Conservation (phyloP, 306 rosid genomes). For the Betula pendula region DNA sequence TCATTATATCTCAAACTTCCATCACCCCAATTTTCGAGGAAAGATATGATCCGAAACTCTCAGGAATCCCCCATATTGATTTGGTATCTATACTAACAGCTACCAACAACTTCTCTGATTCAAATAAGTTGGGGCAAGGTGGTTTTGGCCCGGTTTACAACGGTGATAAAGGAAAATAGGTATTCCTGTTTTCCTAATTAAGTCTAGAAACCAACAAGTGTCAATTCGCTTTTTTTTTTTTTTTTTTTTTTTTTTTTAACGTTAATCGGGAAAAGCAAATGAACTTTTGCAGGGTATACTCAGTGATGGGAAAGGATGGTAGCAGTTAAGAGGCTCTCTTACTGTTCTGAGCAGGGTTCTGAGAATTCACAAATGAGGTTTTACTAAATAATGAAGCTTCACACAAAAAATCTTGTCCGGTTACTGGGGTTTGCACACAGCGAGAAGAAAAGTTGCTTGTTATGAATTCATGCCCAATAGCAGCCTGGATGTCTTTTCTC, state of each 20-base stretch:
- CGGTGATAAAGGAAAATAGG: neutral
- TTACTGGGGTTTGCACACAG: constrained; percentile 62
- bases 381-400: constrained; percentile 58
- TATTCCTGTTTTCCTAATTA: no score
- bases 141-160: constrained; percentile 32
- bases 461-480: constrained; percentile 70
- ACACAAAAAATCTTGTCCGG: constrained; percentile 69
- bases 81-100: constrained; percentile 38
- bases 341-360: constrained; percentile 58
- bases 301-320: constrained; percentile 55
- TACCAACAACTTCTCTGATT: constrained; percentile 42
- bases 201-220: no score
- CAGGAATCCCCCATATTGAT: constrained; percentile 44
- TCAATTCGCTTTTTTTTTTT: neutral
- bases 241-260: neutral
- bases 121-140: constrained; percentile 52
- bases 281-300: constrained; percentile 37
- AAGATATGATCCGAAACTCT: neutral
- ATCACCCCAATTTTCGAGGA: constrained; percentile 4
- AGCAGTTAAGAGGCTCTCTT: constrained; percentile 71
- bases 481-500: constrained; percentile 51
- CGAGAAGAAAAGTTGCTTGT: constrained; percentile 62
- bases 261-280: neutral
- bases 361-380: constrained; percentile 68
- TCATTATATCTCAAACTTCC: neutral